phyloP scores from a whole-genome alignment of 345 rosid species.

The Euphorbia peplus region DNA sequence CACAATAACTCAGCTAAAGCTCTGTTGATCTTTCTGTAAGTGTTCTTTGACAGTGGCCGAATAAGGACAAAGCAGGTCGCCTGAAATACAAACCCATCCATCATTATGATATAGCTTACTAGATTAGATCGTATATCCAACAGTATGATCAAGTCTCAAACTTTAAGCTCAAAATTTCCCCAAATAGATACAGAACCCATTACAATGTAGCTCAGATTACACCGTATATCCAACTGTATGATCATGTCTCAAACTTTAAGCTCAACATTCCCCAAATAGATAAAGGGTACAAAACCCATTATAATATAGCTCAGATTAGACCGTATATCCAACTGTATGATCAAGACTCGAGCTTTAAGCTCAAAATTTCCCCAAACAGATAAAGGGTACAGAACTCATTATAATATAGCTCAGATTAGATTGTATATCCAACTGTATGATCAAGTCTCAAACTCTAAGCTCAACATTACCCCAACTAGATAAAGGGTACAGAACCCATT shows the following conservation, averaged over 20 bases:
- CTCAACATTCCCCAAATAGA: background rate
- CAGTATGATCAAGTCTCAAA: background rate
- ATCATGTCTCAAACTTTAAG: background rate
- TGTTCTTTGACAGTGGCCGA: slow-evolving; percentile 30
- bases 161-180: background rate
- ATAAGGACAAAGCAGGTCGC: slow-evolving; percentile 27
- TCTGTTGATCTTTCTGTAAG: slow-evolving; percentile 28
- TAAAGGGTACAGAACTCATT: background rate
- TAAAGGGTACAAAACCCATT: background rate
- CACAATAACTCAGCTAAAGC: slow-evolving; percentile 27
- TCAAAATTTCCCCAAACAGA: background rate
- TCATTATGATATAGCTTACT: background rate
- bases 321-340: background rate
- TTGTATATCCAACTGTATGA: background rate
- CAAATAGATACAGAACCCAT: slow-evolving; percentile 3
- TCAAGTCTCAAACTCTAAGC: background rate
- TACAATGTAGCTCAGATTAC: background rate
- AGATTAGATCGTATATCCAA: background rate
- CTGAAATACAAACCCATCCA: slow-evolving; percentile 15
- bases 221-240: background rate
- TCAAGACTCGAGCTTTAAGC: background rate
- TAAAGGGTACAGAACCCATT: background rate
- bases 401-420: background rate
- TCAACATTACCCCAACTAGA: background rate
- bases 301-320: background rate